Base-by-base conservation (phyloP, 257 asterid species). In the Nyctanthes arbortristis region DNA sequence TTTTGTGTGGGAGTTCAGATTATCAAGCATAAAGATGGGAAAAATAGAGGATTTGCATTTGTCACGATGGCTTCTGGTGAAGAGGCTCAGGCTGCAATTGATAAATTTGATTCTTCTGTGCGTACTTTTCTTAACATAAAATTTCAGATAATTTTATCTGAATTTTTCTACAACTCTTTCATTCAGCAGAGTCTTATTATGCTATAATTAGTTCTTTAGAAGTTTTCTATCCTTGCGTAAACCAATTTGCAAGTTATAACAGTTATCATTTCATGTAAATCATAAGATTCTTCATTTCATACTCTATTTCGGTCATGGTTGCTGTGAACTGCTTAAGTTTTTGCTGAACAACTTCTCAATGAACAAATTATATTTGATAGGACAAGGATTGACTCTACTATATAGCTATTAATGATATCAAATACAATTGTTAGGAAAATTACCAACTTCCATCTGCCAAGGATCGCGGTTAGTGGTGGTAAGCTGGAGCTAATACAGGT, bases 1-100 rank as follows among this genome's bases (percentile, higher is more conserved):
- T 56, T 79, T 63, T 40, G 11, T 58, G 24, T 66, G 55, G 27
- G 61, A 71, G n/a, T 62, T 65, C 49, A 91, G 98, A 84, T 88
- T 69, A 88, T 92, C 68, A 92, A 90, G 89, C 88, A 85, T 49
- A 82, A 86, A 78, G 81, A 86, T 82, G 98, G 98, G 66, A 88
- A 85, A 79, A 90, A 62, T 71, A 77, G 96, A 80, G 97, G 97
- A 12, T 92, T 90, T 80, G 98, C 95, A 54, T 92, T 92, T 75
- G 93, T 92, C 32, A 85, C 97, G 3, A 90, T 92, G 97, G 76
- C 85, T 63, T 74, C 96, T 47, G 95, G 91, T 43, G 95, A 90
- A 36, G 96, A 78, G 72, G 97, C 96, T 57, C 88, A 78, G 77
- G 90, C 92, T 72, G 95, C 80, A 49, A 73, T 90, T 56, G 80